phyloP scores from a whole-genome alignment of 2,329 filamentous ascomycete genomes.

The Lasiodiplodia theobromae region DNA sequence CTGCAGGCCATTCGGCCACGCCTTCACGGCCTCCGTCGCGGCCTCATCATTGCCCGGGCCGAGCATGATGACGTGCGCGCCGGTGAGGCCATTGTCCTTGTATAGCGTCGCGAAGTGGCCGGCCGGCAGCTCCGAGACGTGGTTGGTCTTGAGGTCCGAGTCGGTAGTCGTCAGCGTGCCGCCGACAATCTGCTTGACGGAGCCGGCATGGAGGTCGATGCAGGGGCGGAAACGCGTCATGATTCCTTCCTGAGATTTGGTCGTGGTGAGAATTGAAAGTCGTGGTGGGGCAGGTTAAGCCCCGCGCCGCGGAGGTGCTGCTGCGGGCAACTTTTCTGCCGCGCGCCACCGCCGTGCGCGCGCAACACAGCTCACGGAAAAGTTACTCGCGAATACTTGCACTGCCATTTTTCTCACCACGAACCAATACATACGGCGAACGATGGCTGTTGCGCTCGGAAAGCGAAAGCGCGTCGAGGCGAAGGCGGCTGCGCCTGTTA shows the following conservation, averaged over 20 bases:
- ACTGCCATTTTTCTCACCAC: neutral
- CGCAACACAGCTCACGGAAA: neutral
- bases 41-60: slow-evolving; percentile 85
- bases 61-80: slow-evolving; percentile 96
- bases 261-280: neutral
- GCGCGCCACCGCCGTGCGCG: slow-evolving; percentile 2
- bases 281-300: neutral
- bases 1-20: slow-evolving; percentile 84
- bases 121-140: slow-evolving; percentile 83
- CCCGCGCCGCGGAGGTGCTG: slow-evolving; percentile 8
- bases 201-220: slow-evolving; percentile 96
- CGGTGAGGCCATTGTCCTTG: slow-evolving; percentile 73
- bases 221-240: slow-evolving; percentile 97
- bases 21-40: slow-evolving; percentile 75
- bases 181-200: slow-evolving; percentile 98
- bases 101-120: slow-evolving; percentile 84
- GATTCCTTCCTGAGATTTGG: neutral
- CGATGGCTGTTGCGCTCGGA: slow-evolving; percentile 52
- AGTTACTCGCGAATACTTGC: neutral
- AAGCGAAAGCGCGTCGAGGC: slow-evolving; percentile 53
- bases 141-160: slow-evolving; percentile 79
- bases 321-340: slow-evolving; percentile 15
- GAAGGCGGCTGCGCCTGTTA: slow-evolving; percentile 27
- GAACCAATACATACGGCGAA: neutral
- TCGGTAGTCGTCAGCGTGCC: slow-evolving; percentile 71